Conservation (phyloP, 139 green algal genomes). For the Micractinium conductrix region DNA sequence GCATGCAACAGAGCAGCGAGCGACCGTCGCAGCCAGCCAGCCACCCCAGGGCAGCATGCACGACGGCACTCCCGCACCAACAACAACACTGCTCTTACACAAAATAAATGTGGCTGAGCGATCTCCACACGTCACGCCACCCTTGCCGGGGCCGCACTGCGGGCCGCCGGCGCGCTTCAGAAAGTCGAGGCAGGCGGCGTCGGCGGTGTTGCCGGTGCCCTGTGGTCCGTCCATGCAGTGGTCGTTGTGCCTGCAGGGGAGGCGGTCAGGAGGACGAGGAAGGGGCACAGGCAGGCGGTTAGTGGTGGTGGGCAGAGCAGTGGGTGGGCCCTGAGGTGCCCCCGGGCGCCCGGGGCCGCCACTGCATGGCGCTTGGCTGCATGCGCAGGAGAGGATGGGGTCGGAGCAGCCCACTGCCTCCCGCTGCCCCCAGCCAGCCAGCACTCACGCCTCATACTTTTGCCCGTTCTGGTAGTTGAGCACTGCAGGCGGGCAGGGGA, state of each 20-base stretch:
- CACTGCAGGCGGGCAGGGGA: constrained; percentile 18
- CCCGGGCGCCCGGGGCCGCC: too few relatives aligned
- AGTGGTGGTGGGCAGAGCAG: too few relatives aligned
- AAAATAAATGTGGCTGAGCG: constrained; percentile 53
- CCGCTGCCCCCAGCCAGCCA: background rate
- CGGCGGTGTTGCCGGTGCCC: background rate
- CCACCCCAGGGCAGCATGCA: background rate
- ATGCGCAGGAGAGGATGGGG: too few relatives aligned
- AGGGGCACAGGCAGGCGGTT: background rate
- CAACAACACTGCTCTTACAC: background rate
- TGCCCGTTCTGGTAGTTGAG: constrained; percentile 50
- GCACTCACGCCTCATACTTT: constrained; percentile 45
- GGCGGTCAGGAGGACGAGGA: background rate
- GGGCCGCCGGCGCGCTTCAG: constrained; percentile 49
- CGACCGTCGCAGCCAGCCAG: too few relatives aligned
- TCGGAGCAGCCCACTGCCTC: too few relatives aligned
- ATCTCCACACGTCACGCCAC: constrained; percentile 50
- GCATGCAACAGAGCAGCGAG: too few relatives aligned
- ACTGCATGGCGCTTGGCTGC: too few relatives aligned
- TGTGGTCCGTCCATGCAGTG: constrained; percentile 38
- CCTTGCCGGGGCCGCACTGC: constrained; percentile 36
- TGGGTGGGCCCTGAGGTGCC: too few relatives aligned
- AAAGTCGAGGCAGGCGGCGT: constrained; percentile 36
- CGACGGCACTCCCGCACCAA: background rate
- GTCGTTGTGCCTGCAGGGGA: constrained; percentile 41